Evolutionary conservation across 208 protist genomes (phyloP), one percentile per base, ranked within the genome.

Genomic region (Leishmania amazonensis): DNA sequence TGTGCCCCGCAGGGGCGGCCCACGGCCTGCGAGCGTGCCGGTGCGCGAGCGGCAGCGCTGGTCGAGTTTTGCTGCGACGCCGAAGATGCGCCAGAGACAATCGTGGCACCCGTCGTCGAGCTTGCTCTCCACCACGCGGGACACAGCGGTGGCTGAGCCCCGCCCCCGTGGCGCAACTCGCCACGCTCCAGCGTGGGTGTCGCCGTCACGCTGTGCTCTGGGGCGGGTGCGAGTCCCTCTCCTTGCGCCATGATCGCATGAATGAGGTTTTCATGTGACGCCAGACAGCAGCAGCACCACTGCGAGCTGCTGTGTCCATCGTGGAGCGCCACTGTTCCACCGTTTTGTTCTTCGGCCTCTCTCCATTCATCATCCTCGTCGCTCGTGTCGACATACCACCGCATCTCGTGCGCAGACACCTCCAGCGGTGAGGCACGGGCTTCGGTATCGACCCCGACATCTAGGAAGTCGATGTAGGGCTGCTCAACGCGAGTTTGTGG

Each of bases 351-450:
- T 11, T 28, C 40, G 4, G 17, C 15, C 47, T 54, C 67, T 15
- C 71, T 47, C 42, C 21, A 35, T 35, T 79, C 53, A n/a, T 77
- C 58, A 6, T 87, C 83, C 17, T 87, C 79, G 62, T 87, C 79
- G 28, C 74, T 78, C 11, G 70, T 79, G 79, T 83, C 83, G 0
- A 78, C 68, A 45, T 42, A 67, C 79, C 80, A 87, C 49, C 54
- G 83, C 75, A 75, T 31, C 42, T 87, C 79, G 6, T 31, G 70
- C 38, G 45, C 24, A 45, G 45, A 54, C 24, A 38, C 40, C 42
- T 53, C 70, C 45, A 74, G 45, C 45, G 45, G 28, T 8, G 24
- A 21, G 40, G 70, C 70, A 53, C n/a, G 3, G 28, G 70, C 3
- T 21, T 74, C 45, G 45, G 70, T 35, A 74, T 74, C 70, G 70